phyloP scores from a whole-genome alignment of 2,329 filamentous ascomycete genomes.

The Calycina marina region DNA sequence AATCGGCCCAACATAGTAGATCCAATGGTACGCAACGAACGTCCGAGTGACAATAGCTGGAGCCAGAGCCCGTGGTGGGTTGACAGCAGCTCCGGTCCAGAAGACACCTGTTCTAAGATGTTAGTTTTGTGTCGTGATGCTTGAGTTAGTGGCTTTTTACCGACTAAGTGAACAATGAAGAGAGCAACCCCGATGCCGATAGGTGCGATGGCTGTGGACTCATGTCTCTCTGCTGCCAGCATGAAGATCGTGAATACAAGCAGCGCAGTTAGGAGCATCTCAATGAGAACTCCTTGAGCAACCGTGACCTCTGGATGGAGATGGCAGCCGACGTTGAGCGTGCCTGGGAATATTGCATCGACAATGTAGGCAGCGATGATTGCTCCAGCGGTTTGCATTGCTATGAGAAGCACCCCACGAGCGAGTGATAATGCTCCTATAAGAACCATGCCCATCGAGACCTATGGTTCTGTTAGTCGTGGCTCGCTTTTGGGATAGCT shows the following conservation, averaged over 20 bases:
- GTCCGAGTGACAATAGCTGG: constrained; percentile 28
- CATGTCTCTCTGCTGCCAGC: constrained; percentile 34
- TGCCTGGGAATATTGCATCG: constrained; percentile 27
- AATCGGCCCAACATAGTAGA: constrained; percentile 35
- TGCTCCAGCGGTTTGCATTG: constrained; percentile 20
- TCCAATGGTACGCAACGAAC: constrained; percentile 31
- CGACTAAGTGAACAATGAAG: constrained; percentile 30
- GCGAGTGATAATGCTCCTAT: constrained; percentile 21
- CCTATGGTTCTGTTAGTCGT: constrained; percentile 8
- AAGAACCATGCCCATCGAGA: constrained; percentile 23
- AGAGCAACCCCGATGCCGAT: constrained; percentile 32
- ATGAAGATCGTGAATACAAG: constrained; percentile 35
- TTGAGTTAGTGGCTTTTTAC: constrained; percentile 8
- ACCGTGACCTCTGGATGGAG: constrained; percentile 26
- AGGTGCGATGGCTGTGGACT: constrained; percentile 32
- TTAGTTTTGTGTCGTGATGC: too few relatives aligned
- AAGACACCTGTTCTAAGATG: constrained; percentile 27
- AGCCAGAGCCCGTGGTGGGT: constrained; percentile 32
- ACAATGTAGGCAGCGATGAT: constrained; percentile 28
- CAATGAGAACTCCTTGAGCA: constrained; percentile 33
- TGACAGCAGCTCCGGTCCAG: constrained; percentile 33
- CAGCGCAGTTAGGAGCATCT: constrained; percentile 32
- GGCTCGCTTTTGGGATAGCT: not conserved
- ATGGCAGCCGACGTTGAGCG: constrained; percentile 28
- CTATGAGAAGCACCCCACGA: constrained; percentile 18